Base-by-base conservation (phyloP, 116 monocot species). In the Zostera marina region DNA sequence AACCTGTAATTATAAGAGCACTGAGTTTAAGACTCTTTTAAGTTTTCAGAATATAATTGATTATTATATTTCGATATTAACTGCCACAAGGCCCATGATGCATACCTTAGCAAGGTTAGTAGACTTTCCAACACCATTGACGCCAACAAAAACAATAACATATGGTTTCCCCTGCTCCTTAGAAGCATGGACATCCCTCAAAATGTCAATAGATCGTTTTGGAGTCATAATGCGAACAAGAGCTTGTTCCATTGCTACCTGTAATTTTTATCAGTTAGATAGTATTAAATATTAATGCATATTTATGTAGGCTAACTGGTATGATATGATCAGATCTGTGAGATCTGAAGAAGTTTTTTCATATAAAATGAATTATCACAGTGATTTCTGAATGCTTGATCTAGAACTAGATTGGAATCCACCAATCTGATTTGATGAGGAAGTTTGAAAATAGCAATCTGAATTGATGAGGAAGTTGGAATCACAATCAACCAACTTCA, bases 171-270 rank as follows among this genome's bases (percentile, higher is more conserved):
- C 90, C 66, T 86, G 98, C 62, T 98, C 98, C 60, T 90, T 98
- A 8, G 90, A 79, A 72, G 83, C 90, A 73, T 90, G 85, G 23
- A 98, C 98, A 70, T 98, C 98, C 55, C 98, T 79, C 72, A 98
- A 54, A 63, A 98, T 98, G 67, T 98, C 98, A 75, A 90, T 83
- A 16, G 90, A 98, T 11, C 98, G 65, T 42, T 70, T 85, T 63
- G 98, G 98, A 69, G 98, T 98, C 55, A 98, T 68, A 38, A 98
- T 98, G 23, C 90, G 83, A 74, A 90, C 75, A 68, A 90, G 80
- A 41, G 90, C 98, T 60, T 98, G 86, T 52, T 98, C 90, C 98
- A 98, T 98, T 66, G 98, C 98, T 26, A 76, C 78, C 98, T 98
- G 83, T 44, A 68, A 10, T 63, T 52, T 26, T 57, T 11, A 56